Evolutionary conservation across 768 basidiomycete species (phyloP), one percentile per base, ranked within the genome.

Genomic region (Amanita pseudoporphyria): DNA sequence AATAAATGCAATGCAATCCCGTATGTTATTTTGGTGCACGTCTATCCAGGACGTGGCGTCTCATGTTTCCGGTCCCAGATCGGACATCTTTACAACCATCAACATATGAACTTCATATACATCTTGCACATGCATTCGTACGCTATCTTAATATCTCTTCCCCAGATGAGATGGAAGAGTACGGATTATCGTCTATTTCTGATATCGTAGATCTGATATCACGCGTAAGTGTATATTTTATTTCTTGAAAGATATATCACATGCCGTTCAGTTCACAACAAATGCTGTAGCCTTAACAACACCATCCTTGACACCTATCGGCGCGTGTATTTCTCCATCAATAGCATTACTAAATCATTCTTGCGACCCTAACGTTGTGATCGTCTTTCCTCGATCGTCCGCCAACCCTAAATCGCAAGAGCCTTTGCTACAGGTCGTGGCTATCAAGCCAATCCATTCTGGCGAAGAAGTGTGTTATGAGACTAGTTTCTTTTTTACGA

Each of bases 261-360:
- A 32, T 58, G 57, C 13, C 44, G 42, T 28, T 18, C 54, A 98
- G 93, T 93, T 97, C 61, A 78, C 81, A 9, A 87, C 89, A 6
- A 99, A 99, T 62, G 84, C 95, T 0, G 87, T 97, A 60, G 85
- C 93, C 0, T 67, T 96, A 9, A 84, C 91, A 1, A 77, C 84
- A 0, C 81, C 87, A 0, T 75, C 86, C 3, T 69, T 98, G 13
- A 76, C 79, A 2, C 85, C 93, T 0, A 71, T 97, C 31, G 95
- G 95, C 5, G 82, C 83, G 2, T 80, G 84, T n/a, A 74, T 94
- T 12, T 87, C 88, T 0, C 93, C 94, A 0, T 58, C 77, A 0
- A 67, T 84, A 3, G 93, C 93, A 0, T 69, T 96, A 9, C 76
- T 87, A 50, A 96, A 96, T 59, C 93, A 97, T 60, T 87, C 86